Evolutionary conservation across 768 basidiomycete genomes (phyloP).

Genomic region (Kondoa subrosea): DNA sequence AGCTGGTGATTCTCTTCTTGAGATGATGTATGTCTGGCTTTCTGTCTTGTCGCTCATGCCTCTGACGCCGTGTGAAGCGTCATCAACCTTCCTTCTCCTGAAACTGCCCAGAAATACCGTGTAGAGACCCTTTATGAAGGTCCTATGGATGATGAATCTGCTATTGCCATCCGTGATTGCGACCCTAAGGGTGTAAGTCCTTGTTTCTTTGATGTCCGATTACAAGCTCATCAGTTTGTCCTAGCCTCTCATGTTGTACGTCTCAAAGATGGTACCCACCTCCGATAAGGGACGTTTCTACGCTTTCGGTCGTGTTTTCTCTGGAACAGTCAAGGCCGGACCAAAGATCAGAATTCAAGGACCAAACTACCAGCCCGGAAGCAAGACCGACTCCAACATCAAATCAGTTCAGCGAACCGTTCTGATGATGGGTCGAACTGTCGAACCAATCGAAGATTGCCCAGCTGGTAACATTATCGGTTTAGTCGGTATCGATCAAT

Average conservation of each 20-base stretch:
- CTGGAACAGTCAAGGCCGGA: conserved; percentile 88
- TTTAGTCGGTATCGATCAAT: conserved; percentile 99
- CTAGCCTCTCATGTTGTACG: not conserved
- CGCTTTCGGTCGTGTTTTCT: conserved; percentile 99
- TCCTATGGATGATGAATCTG: conserved; percentile 99
- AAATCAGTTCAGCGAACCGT: conserved; percentile 98
- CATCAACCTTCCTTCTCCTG: not conserved
- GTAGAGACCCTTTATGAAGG: conserved; percentile 99
- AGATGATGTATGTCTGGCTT: conserved; percentile 99
- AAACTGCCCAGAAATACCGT: conserved; percentile 45
- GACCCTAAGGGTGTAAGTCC: conserved; percentile 86
- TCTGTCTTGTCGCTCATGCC: too few relatives aligned
- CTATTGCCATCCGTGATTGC: conserved; percentile 94
- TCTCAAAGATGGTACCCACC: conserved; percentile 98
- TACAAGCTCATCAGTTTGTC: not conserved
- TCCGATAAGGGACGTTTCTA: conserved; percentile 99
- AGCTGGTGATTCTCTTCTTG: conserved; percentile 91
- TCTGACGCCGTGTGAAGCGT: too few relatives aligned
- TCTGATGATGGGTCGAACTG: conserved; percentile 98
- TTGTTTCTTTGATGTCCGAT: not conserved
- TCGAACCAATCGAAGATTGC: conserved; percentile 98
- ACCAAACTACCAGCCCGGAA: conserved; percentile 94
- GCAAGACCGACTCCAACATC: conserved; percentile 95
- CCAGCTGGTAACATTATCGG: conserved; percentile 97
- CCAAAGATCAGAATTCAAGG: conserved; percentile 99